Percentiles rank a stretch among this genome's conserved stretches.
Conservation (phyloP, 1,284 basidiomycete genomes). For the Ganoderma leucocontextum region DNA sequence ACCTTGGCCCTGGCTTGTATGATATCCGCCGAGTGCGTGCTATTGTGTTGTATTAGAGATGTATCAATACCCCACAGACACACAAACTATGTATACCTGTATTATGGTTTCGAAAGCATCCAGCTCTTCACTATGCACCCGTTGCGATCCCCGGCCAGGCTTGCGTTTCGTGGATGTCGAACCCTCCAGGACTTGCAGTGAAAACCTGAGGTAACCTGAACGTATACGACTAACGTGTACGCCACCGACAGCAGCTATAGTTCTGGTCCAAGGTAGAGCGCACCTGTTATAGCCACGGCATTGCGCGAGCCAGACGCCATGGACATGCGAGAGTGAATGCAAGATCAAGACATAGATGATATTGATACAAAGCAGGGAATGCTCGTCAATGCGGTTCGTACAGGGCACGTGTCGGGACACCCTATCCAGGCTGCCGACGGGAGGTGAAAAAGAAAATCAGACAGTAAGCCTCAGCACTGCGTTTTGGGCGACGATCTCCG, state of each 20-base stretch:
- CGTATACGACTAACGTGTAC: no score
- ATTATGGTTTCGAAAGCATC: background rate
- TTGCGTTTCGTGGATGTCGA: no score
- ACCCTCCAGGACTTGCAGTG: no score
- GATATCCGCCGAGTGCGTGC: background rate
- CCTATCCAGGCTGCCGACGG: background rate
- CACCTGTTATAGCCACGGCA: background rate
- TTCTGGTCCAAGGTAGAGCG: background rate
- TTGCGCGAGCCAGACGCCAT: no score
- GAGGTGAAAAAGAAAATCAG: background rate
- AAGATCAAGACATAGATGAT: slow-evolving; percentile 2
- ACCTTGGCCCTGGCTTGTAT: background rate
- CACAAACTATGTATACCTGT: background rate
- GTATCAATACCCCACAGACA: background rate
- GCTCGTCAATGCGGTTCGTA: slow-evolving; percentile 10
- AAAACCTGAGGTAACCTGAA: no score
- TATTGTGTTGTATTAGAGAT: background rate
- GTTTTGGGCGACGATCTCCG: slow-evolving; percentile 37
- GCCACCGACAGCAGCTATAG: no score
- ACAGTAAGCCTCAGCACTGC: slow-evolving; percentile 26
- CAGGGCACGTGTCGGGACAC: slow-evolving; percentile 2
- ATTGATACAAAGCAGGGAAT: slow-evolving; percentile 27
- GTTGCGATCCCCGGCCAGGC: no score
- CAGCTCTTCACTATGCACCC: background rate
- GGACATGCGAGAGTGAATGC: background rate